A percentile compares a stretch with the other conserved stretches of the same genome.
Evolutionary conservation across 2,329 filamentous ascomycete species (phyloP).

Genomic region (Pseudocercospora fijiensis): DNA sequence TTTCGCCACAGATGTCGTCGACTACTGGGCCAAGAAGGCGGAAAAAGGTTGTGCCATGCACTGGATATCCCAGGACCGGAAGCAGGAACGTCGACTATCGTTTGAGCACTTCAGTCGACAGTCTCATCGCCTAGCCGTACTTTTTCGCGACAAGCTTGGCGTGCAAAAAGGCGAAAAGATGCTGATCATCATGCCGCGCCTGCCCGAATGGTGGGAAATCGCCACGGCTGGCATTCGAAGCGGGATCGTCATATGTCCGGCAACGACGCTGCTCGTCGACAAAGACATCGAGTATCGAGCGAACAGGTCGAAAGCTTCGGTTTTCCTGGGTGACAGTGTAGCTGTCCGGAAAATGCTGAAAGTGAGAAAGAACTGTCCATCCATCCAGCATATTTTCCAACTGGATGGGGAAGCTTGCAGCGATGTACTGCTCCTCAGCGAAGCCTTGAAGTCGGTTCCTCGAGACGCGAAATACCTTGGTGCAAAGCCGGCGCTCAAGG

Average conservation of each 20-base stretch:
- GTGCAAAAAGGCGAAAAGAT: slow-evolving; percentile 39
- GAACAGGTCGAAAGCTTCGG: slow-evolving; percentile 37
- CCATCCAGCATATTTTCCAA: slow-evolving; percentile 40
- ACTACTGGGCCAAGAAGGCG: slow-evolving; percentile 40
- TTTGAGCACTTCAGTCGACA: slow-evolving; percentile 42
- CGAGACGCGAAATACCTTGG: slow-evolving; percentile 28
- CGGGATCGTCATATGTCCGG: slow-evolving; percentile 43
- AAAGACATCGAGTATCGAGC: slow-evolving; percentile 44
- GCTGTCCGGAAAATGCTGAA: slow-evolving; percentile 39
- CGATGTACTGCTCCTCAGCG: slow-evolving; percentile 33
- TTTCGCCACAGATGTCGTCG: slow-evolving; percentile 44
- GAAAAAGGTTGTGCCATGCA: slow-evolving; percentile 39
- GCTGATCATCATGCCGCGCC: slow-evolving; percentile 41
- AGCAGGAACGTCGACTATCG: slow-evolving; percentile 33
- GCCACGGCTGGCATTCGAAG: slow-evolving; percentile 40
- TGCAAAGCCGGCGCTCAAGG: slow-evolving; percentile 31
- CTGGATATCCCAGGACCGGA: slow-evolving; percentile 41
- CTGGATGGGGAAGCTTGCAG: slow-evolving; percentile 25
- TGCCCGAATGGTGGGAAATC: slow-evolving; percentile 45
- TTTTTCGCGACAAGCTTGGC: slow-evolving; percentile 38
- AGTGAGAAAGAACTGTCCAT: slow-evolving; percentile 36
- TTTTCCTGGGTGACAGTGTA: slow-evolving; percentile 42
- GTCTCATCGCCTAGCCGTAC: slow-evolving; percentile 40
- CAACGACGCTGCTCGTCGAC: slow-evolving; percentile 41
- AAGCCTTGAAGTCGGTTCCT: slow-evolving; percentile 32